Base-by-base conservation (phyloP, 768 basidiomycete species). In the Lentinula boryana region DNA sequence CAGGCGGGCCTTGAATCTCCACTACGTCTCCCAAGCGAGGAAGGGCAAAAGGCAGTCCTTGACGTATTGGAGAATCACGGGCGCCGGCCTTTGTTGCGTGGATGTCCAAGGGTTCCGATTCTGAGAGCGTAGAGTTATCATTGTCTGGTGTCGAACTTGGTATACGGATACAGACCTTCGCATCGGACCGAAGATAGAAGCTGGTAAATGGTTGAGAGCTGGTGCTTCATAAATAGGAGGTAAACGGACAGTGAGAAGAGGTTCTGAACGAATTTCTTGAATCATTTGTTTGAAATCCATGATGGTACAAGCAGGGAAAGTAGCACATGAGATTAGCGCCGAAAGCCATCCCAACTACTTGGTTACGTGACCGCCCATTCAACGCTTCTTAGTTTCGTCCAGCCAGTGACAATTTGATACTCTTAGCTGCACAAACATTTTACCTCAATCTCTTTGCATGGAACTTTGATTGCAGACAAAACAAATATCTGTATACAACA, bases 1-100 rank as follows among this genome's bases (percentile, higher is more conserved):
- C 80, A 4, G 91, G 76, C 2, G 85, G 81, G 1, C 92, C 92
- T 71, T 92, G 87, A 21, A 95, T 77, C 71, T 91, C 87, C 63
- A 93, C 73, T 43, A 89, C 78, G 69, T 91, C 86, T 87, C 87
- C 50, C 77, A 75, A 67, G 63, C 68, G 50, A 71, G 65, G 18
- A 65, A 65, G 23, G 63, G 58, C 40, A 52, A 52, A 55, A 57
- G 56, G 44, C 43, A 55, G 56, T 27, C 50, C 59, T 33, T 43
- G 46, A 18, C 43, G 46, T 41, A 66, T 63, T 32, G 75, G 74
- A 51, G 65, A 62, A 54, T 69, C 68, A 12, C 66, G 63, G 32
- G 74, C 67, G 35, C 65, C 67, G 55, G 68, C 75, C 77, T 61
- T 31, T 48, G 43, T 21, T 10, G 60, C 40, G 58, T 49, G 40